Percentiles rank a stretch among this genome's conserved stretches.
Evolutionary conservation across 83 land plant genomes (phyloP).

Genomic region (Thuja plicata): DNA sequence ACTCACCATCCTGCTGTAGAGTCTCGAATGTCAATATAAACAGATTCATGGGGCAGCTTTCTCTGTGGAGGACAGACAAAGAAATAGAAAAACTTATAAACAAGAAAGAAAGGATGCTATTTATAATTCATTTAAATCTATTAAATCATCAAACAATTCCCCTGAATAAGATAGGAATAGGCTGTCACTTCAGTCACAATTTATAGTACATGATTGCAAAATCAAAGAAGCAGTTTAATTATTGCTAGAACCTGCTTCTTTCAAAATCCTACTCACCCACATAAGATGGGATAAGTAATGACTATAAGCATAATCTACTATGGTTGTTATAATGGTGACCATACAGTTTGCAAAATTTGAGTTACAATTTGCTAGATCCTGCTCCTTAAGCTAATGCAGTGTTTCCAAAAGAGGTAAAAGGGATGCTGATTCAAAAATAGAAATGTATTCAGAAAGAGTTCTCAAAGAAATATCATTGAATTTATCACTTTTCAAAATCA

Average conservation of each 20-base stretch:
- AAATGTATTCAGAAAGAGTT: background rate
- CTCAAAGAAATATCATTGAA: background rate
- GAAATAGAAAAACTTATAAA: background rate
- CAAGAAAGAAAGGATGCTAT: background rate
- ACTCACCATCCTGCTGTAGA: slow-evolving; percentile 60
- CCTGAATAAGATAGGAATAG: background rate
- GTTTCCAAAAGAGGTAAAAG: background rate
- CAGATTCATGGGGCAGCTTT: slow-evolving; percentile 62
- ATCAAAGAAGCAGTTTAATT: background rate
- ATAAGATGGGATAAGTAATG: background rate
- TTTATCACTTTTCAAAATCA: background rate
- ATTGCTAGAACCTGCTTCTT: background rate
- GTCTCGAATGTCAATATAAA: slow-evolving; percentile 48
- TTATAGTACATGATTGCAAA: background rate
- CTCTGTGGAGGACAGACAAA: slow-evolving; percentile 35
- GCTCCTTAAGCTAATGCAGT: background rate
- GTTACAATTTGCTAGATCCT: background rate
- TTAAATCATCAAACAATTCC: background rate
- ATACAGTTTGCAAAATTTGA: background rate
- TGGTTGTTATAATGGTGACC: background rate
- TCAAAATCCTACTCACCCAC: background rate
- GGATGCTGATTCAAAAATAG: background rate
- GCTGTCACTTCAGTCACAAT: background rate
- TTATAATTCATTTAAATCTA: background rate
- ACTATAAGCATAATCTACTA: background rate